A percentile compares a stretch with the other conserved stretches of the same genome.
These are phyloP conservation scores for Vitis rupestris DNA, from an alignment of 164 flowering plant species.

Conservation along the genomic window DNA sequence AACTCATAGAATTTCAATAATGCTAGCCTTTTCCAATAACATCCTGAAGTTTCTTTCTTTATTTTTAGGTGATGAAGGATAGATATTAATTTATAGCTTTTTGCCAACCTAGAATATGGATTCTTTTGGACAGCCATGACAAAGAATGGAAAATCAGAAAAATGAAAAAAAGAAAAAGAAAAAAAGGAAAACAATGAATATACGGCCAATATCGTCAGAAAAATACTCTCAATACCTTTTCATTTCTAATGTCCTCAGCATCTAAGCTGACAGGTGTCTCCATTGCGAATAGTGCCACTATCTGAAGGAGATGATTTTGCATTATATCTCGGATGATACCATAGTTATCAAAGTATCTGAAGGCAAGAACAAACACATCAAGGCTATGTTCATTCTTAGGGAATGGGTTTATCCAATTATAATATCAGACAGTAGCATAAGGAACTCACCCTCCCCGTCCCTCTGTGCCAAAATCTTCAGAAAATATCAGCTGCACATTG, in stretches of 20 bases:
- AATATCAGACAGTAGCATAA: not conserved
- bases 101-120: no score
- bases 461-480: constrained; percentile 88
- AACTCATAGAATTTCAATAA: not conserved
- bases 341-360: constrained; percentile 74
- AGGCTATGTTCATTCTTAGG: not conserved
- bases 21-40: not conserved
- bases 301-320: constrained; percentile 93
- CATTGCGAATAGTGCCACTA: constrained; percentile 86
- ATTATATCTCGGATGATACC: constrained; percentile 92
- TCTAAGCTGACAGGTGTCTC: constrained; percentile 93
- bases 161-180: not conserved
- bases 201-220: not conserved
- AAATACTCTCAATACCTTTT: constrained; percentile 51
- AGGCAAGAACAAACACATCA: constrained; percentile 2
- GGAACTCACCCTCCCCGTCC: constrained; percentile 80
- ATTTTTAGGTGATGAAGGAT: not conserved
- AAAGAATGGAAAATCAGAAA: not conserved
- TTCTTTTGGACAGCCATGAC: no score
- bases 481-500: constrained; percentile 86
- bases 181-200: not conserved
- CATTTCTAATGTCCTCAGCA: constrained; percentile 88
- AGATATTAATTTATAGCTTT: not conserved
- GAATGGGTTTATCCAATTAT: not conserved
- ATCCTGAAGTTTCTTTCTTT: no score